These are phyloP conservation scores for Prunus campanulata DNA, from an alignment of 306 rosid species.

Conservation along the genomic window DNA sequence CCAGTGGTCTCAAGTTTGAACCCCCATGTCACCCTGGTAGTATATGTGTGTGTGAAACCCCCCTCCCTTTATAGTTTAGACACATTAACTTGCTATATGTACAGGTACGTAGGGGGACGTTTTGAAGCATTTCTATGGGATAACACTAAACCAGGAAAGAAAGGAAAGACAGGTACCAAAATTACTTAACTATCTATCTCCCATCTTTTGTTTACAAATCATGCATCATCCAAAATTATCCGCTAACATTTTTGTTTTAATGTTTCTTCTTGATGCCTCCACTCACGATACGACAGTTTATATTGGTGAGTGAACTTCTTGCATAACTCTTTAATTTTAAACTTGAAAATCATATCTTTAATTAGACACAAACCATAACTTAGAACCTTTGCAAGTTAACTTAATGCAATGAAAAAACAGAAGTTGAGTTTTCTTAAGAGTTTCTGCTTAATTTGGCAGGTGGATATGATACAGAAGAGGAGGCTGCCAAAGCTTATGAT, in stretches of 20 bases:
- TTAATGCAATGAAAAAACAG: background rate
- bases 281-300: conserved; percentile 18
- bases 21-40: too few relatives aligned
- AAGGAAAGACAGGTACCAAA: conserved; percentile 24
- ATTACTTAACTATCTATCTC: background rate
- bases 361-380: background rate
- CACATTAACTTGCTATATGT: too few relatives aligned
- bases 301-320: conserved; percentile 35
- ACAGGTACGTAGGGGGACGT: conserved; percentile 18
- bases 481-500: conserved; percentile 46
- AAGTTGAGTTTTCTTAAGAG: background rate
- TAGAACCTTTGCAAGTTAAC: background rate
- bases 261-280: background rate
- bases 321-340: background rate
- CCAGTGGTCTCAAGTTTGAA: too few relatives aligned
- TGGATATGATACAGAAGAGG: conserved; percentile 22
- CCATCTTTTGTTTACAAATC: background rate
- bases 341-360: background rate
- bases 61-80: too few relatives aligned
- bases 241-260: background rate
- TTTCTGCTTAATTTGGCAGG: conserved; percentile 8
- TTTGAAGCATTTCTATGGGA: conserved; percentile 45
- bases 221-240: background rate
- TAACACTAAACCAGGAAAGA: conserved; percentile 2
- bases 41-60: too few relatives aligned